phyloP scores from a whole-genome alignment of 352 stramenopile species.

The Phytophthora idaei region DNA sequence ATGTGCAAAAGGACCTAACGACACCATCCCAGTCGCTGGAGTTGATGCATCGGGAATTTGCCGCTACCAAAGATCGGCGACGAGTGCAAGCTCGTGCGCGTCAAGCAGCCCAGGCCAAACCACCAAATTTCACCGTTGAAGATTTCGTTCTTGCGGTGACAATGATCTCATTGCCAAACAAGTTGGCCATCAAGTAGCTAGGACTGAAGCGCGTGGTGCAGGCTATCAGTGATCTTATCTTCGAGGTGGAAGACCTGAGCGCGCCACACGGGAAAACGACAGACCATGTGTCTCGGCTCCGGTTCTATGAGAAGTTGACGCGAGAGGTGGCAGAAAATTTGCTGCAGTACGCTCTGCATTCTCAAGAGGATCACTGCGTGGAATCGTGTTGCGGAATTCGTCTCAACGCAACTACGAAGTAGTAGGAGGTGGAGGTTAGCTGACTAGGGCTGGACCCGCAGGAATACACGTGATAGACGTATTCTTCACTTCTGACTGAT shows the following conservation, averaged over 20 bases:
- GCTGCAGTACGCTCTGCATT: not conserved
- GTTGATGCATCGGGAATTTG: not conserved
- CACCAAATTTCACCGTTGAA: not conserved
- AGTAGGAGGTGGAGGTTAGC: conserved; percentile 5
- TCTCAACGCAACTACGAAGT: not conserved
- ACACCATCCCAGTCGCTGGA: not conserved
- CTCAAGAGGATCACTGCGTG: conserved; percentile 1
- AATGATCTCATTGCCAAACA: not conserved
- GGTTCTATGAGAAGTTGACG: not conserved
- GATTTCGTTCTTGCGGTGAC: conserved; percentile 2
- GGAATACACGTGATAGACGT: conserved; percentile 6
- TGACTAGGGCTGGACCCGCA: not conserved
- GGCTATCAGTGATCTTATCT: not conserved
- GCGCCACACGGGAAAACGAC: not conserved
- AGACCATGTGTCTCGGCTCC: conserved; percentile 1
- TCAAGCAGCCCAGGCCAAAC: not conserved
- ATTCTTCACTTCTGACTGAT: not conserved
- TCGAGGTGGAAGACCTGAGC: conserved; percentile 1
- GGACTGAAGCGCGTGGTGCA: not conserved
- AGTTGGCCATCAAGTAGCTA: conserved; percentile 7
- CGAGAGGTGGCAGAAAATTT: conserved; percentile 2
- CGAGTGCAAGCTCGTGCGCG: conserved; percentile 1
- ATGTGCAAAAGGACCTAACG: not conserved
- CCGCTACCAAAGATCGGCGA: not conserved
- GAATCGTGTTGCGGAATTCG: conserved; percentile 1